Evolutionary conservation across 2,329 filamentous ascomycete genomes (phyloP), one percentile per base, ranked within the genome.

Genomic region (Clathrospora elynae): DNA sequence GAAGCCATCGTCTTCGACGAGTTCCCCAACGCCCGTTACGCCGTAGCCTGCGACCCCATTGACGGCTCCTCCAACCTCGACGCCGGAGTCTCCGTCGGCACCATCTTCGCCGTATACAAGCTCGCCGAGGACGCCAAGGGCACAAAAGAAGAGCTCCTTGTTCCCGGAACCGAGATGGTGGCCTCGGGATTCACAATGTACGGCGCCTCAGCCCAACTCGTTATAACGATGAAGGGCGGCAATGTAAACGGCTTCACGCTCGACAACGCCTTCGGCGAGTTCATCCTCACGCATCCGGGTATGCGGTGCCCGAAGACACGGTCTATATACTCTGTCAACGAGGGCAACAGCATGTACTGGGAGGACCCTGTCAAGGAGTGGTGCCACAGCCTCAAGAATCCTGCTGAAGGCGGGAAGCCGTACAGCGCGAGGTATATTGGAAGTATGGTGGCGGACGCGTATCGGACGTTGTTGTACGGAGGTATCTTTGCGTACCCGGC

Each of bases 171-270:
- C 2, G 91, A 96, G 73, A 83, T 97, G 56, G 82, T 97, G 13
- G 92, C 93, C 23, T 86, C 89, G 14, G 93, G 93, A n/a, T 99
- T 99, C 81, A 99, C 93, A 73, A 99, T 99, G 93, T 99, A 99
- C 75, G 93, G 93, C 67, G 93, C 93, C 59, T 96, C 91, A 3
- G 85, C 93, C 3, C 92, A 97, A 77, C 81, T 99, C 31, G 93
- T 99, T 64, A 87, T 99, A 68, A 99, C 93, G 59, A 96, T 97
- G 90, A 88, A 87, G 74, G 89, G 85, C 57, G 88, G 91, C 53
- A 82, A 76, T 50, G 93, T 99, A 73, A 96, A 97, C 74, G 93
- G 93, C 64, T 99, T 99, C 80, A 99, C 93, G 17, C 84, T 99
- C 64, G 93, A 99, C 77, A 95, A 88, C 71, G 88, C 90, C 12